Evolutionary conservation across 164 flowering plant genomes (phyloP).

Genomic region (Macadamia tetraphylla): DNA sequence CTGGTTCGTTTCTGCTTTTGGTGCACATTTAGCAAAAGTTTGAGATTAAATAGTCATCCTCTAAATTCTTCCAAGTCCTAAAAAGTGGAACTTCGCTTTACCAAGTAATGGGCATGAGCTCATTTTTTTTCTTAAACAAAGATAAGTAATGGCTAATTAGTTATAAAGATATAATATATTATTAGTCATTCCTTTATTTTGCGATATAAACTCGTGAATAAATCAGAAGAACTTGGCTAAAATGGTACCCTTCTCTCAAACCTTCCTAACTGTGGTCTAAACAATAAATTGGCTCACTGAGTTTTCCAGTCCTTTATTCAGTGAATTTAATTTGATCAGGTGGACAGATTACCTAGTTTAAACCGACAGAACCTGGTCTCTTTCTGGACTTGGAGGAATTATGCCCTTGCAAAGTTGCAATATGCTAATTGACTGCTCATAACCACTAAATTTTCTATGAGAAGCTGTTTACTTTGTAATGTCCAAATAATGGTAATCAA

Average conservation of each 20-base stretch:
- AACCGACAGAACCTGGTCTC: not conserved
- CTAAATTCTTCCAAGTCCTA: too few species aligned
- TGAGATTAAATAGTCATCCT: too few species aligned
- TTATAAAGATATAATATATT: not conserved
- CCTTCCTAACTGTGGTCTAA: not conserved
- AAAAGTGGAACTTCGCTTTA: too few species aligned
- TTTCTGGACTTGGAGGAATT: not conserved
- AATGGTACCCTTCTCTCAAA: not conserved
- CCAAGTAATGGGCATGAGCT: too few species aligned
- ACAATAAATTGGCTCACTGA: not conserved
- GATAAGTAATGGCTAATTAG: too few species aligned
- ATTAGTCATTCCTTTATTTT: not conserved
- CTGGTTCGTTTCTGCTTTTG: too few species aligned
- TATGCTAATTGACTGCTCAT: not conserved
- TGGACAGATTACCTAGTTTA: not conserved
- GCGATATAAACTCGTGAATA: not conserved
- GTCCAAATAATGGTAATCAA: not conserved
- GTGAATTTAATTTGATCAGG: not conserved
- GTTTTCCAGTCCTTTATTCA: not conserved
- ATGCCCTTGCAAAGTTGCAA: not conserved
- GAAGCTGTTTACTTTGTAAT: constrained; percentile 1
- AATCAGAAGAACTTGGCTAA: not conserved
- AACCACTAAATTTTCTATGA: not conserved
- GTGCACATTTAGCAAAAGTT: too few species aligned
- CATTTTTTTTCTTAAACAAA: too few species aligned